Evolutionary conservation across 768 basidiomycete genomes (phyloP), one percentile per base, ranked within the genome.

Genomic region (Hericium alpestre): DNA sequence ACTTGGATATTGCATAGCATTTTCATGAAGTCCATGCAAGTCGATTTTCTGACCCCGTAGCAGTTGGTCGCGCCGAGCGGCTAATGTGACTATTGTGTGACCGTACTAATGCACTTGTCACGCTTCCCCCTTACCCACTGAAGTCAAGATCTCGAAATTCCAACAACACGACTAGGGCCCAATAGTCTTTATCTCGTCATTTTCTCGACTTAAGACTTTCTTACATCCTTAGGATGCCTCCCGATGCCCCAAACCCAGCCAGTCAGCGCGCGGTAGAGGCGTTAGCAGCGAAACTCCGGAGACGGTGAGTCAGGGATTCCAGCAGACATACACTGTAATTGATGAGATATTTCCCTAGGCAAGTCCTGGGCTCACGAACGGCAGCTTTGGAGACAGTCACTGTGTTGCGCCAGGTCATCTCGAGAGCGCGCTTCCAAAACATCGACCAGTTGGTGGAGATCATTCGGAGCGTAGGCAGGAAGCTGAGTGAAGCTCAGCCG

Each of bases 311-410:
- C 37, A 25, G 53, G 23, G 39, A 49, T 41, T 38, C 46, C 53
- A 43, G 25, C 46, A 3, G 15, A 11, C 16, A 15, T 54, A 5
- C 22, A 23, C 18, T 4, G 25, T 22, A 18, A 13, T 6, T 8
- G 8, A 18, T 16, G 3, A 25, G 10, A 48, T 25, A 63, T 58
- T 51, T 54, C 38, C 47, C 51, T 68, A 96, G 93, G 61, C 93
- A 96, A 71, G 76, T 98, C 51, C 83, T 95, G 58, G 95, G 96
- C 32, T 94, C 95, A 11, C 82, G 88, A 56, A 81, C 86, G 55
- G 84, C 94, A 1, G 93, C 96, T 0, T 71, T 95, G 3, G 93
- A 96, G 69, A 97, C 94, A 0, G 77, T 93, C 6, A 79, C 87
- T 22, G 84, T 97, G 16, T 76, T 99, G 25, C 83, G 92, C 32